Evolutionary conservation across 495 filamentous ascomycete species (phyloP), one percentile per base, ranked within the genome.

Genomic region (Aspergillus asperescens): DNA sequence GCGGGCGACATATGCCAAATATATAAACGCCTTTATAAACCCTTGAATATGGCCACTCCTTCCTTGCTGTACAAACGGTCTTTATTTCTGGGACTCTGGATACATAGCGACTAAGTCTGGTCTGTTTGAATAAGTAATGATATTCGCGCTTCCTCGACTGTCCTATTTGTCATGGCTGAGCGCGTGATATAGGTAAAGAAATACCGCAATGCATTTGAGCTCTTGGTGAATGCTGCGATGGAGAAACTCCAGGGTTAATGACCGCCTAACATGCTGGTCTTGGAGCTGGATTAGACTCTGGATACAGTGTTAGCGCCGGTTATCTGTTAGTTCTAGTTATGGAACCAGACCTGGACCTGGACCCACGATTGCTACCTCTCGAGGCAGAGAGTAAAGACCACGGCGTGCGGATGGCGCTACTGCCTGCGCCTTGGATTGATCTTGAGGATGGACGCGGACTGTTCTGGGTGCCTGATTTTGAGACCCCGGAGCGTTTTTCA

Each of bases 141-240:
- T 31, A 76, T 79, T 40, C 73, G 77, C 39, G 77, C 77, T 19
- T 81, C 75, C 65, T 79, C 77, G 4, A 69, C 74, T 2, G 76
- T 78, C 0, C 62, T 80, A 7, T 78, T 78, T 54, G 75, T 78
- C 31, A 79, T 80, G 74, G 74, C 72, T 10, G 77, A 80, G 54
- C 69, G 76, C 35, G 75, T 75, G 8, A 64, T 69, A 9, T 77
- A 70, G 68, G 76, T 78, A 1, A 77, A 76, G 49, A 75, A 77
- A 43, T 79, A 79, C 65, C 74, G 77, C 25, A 76, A 80, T 44
- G 73, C 77, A 0, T 77, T 80, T 43, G 77, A 80, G 40, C 58
- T 75, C 0, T 68, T 80, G 2, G 76, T 80, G 27, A 75, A 77
- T 41, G 75, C 77, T 5, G 71, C 76, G 6, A 79, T 79, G 75